Evolutionary conservation across 169 alveolate species (phyloP).

Genomic region (Plasmodium sp.): DNA sequence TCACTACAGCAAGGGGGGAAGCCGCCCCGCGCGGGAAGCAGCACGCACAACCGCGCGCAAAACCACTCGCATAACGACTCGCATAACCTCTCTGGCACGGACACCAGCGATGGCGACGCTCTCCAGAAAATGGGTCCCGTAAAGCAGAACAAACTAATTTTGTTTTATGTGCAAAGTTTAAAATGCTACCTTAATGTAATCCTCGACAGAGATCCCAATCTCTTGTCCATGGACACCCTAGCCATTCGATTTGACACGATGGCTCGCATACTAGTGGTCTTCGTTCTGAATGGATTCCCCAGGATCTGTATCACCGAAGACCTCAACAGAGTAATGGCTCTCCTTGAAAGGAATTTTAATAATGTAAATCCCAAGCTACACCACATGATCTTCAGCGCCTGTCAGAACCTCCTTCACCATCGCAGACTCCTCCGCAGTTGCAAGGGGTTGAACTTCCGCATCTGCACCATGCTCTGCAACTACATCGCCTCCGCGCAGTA

Average conservation of each 20-base stretch:
- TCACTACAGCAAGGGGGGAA: neutral
- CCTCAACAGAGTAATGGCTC: neutral
- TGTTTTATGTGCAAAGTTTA: neutral
- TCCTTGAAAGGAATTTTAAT: neutral
- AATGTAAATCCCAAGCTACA: neutral
- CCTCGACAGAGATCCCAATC: neutral
- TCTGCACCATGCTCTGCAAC: neutral
- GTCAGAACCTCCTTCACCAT: neutral
- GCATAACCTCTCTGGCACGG: too few species aligned
- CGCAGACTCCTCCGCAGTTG: neutral
- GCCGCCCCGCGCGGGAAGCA: neutral
- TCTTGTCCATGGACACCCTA: neutral
- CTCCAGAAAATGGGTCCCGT: neutral
- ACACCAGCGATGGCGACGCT: neutral
- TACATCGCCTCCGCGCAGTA: neutral
- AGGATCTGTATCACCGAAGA: neutral
- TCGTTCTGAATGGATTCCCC: neutral
- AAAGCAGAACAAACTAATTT: neutral
- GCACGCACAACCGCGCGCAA: too few species aligned
- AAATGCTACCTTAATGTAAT: neutral
- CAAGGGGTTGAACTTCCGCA: neutral
- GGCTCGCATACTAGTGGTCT: neutral
- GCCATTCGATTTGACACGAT: neutral
- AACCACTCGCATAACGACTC: too few species aligned
- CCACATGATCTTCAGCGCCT: neutral